phyloP scores from a whole-genome alignment of 2,329 filamentous ascomycete species.

The Trichophaea hybrida region DNA sequence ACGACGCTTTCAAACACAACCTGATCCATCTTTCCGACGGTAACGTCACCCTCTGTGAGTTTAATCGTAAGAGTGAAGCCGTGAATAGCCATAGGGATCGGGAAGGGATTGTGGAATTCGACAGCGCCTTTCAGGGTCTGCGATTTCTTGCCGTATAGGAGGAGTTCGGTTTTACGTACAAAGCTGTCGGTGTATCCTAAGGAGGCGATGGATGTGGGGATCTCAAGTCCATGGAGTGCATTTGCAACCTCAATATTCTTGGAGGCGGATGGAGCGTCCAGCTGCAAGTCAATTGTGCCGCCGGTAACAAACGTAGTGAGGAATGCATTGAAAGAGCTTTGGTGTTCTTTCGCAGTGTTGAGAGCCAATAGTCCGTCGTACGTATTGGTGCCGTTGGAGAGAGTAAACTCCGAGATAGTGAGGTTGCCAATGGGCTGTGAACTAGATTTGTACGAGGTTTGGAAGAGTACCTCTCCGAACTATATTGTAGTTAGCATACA shows the following conservation, averaged over 20 bases:
- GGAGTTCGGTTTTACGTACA: not conserved
- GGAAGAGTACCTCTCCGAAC: not conserved
- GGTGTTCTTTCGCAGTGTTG: not conserved
- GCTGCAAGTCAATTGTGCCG: not conserved
- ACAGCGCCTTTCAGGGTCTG: no score
- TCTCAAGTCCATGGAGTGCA: not conserved
- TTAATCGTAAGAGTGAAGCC: no score
- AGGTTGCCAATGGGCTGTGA: not conserved
- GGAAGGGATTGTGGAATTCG: no score
- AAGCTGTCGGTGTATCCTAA: not conserved
- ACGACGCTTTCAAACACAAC: no score
- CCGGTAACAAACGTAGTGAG: not conserved
- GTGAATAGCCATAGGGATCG: no score
- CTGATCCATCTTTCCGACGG: no score
- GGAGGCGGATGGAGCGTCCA: not conserved
- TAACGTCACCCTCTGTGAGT: no score
- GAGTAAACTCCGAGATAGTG: not conserved
- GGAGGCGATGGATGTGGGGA: not conserved
- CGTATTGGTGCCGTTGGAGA: not conserved
- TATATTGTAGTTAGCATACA: not conserved
- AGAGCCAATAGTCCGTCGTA: not conserved
- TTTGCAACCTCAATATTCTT: not conserved
- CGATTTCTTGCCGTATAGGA: not conserved
- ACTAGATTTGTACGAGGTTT: not conserved
- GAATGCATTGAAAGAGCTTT: not conserved